These are phyloP conservation scores for Neofusicoccum kwambonambiense DNA, from an alignment of 2,329 filamentous ascomycete genomes.

Conservation along the genomic window DNA sequence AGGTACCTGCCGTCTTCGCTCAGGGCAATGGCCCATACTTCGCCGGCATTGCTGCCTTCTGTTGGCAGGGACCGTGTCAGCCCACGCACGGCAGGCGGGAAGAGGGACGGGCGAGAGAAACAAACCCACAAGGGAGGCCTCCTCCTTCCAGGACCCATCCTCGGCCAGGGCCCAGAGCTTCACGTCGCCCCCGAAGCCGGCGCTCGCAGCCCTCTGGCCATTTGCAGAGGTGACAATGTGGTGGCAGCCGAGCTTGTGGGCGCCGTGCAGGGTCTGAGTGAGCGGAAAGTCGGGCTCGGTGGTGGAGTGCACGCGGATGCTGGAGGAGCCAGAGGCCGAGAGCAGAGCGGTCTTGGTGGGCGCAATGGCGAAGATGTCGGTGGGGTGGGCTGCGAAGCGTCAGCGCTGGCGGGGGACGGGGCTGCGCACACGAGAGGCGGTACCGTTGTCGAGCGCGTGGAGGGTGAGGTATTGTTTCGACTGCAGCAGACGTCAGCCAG, in stretches of 20 bases:
- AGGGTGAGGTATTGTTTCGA: conserved; percentile 98
- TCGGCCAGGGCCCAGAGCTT: conserved; percentile 71
- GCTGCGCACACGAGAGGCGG: conserved; percentile 34
- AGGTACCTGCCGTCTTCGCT: conserved; percentile 81
- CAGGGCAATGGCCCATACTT: conserved; percentile 84
- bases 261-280: conserved; percentile 73
- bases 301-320: conserved; percentile 77
- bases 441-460: conserved; percentile 85
- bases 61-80: conserved; percentile 17
- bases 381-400: conserved; percentile 66
- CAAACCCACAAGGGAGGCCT: conserved; percentile 45
- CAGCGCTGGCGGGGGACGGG: conserved; percentile 30
- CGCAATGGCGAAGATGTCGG: conserved; percentile 81
- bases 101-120: conserved; percentile 16
- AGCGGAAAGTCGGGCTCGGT: conserved; percentile 69
- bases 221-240: conserved; percentile 72
- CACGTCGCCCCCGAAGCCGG: conserved; percentile 85
- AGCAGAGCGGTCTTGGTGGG: conserved; percentile 72
- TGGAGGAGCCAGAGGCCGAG: conserved; percentile 81
- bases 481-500: conserved; percentile 46
- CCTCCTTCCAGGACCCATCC: conserved; percentile 55
- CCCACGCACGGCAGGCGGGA: background rate
- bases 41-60: conserved; percentile 61
- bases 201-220: conserved; percentile 73
- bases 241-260: conserved; percentile 87